Percentiles rank a stretch among this genome's conserved stretches.
These are phyloP conservation scores for Macadamia tetraphylla DNA, from an alignment of 164 flowering plant species.

Conservation along the genomic window DNA sequence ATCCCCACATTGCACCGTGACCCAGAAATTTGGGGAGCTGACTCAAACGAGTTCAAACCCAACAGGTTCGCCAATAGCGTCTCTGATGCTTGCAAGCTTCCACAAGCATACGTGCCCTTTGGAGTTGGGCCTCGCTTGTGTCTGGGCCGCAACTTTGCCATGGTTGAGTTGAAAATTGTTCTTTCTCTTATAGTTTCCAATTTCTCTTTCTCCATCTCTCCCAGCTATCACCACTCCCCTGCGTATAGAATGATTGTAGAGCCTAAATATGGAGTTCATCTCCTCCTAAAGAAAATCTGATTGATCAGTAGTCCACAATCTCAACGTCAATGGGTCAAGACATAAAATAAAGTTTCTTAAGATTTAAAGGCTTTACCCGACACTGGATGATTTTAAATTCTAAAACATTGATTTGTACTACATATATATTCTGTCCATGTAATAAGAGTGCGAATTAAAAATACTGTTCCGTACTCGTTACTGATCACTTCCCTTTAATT, in stretches of 20 bases:
- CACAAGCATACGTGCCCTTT: conserved; percentile 1
- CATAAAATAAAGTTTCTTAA: too few species aligned
- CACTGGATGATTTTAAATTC: too few species aligned
- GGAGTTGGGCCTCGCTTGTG: conserved; percentile 13
- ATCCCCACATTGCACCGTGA: background rate
- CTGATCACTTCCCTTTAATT: too few species aligned
- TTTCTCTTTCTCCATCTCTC: conserved; percentile 10
- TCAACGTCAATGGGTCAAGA: too few species aligned
- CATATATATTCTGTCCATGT: too few species aligned
- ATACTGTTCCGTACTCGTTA: too few species aligned
- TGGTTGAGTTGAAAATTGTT: conserved; percentile 8
- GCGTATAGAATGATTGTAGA: background rate
- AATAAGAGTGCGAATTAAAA: too few species aligned
- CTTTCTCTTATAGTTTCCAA: conserved; percentile 11
- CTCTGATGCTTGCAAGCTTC: background rate
- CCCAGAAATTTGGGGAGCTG: background rate
- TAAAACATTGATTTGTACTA: too few species aligned
- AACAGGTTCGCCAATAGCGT: background rate
- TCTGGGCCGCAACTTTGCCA: conserved; percentile 15
- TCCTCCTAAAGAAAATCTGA: background rate
- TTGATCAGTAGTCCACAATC: too few species aligned
- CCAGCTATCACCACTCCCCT: conserved; percentile 2
- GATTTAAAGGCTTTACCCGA: too few species aligned
- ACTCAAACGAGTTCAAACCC: background rate
- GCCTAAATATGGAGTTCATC: background rate